Evolutionary conservation across 768 basidiomycete species (phyloP), one percentile per base, ranked within the genome.

Genomic region (Amanita muscaria): DNA sequence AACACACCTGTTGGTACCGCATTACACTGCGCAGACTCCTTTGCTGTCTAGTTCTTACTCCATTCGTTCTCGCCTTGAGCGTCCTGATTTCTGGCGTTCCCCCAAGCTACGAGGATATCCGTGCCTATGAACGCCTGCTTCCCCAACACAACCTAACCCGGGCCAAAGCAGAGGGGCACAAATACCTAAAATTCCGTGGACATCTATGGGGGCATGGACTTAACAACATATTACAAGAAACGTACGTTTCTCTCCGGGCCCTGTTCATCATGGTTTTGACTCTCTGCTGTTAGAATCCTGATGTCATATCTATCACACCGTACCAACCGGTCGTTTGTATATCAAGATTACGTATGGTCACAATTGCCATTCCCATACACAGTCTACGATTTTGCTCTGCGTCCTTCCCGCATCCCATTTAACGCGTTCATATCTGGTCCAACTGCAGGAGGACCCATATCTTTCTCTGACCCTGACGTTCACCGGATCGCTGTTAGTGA

Each of bases 321-420:
- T 29, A 55, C 73, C 9, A 69, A 75, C 48, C 61, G 77, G 11
- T 72, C 74, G 1, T 80, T 70, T 45, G 78, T 81, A 1, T 83
- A 81, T 46, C 74, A 79, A 47, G 77, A 79, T 53, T 79, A 78
- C 46, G 67, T 66, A 27, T 80, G 77, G 77, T 78, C 79, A 0
- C 73, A 70, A 38, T 50, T 63, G 0, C 72, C 77, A 2, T 57
- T 76, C 23, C 71, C 72, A 3, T 79, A 74, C 56, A 73, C 75
- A 2, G 41, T 78, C 1, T 76, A 79, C 48, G 74, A 73, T 49
- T 68, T 74, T 44, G 63, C 72, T 0, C 62, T 79, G 42, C 68
- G 77, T 16, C 70, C 74, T 3, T 63, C 70, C 1, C 63, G 65
- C 3, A 65, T 79, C 36, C 80, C 80, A 0, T 53, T 81, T 31